Conservation (phyloP, 345 rosid genomes). For the Arabis alpina region DNA sequence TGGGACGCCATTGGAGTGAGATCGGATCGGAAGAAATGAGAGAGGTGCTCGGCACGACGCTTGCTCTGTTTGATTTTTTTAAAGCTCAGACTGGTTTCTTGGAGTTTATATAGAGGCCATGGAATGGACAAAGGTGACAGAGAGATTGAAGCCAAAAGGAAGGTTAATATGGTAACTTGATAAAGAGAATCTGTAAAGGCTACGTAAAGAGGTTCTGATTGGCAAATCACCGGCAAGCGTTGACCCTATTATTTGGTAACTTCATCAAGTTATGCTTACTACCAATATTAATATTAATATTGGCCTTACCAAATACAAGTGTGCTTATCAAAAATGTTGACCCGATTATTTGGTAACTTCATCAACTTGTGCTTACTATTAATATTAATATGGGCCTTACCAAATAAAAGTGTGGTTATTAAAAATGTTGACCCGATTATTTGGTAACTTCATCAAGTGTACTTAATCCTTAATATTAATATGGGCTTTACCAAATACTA, state of each 20-base stretch:
- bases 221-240: constrained; percentile 33
- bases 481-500: too few relatives aligned
- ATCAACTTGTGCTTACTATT: too few relatives aligned
- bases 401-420: too few relatives aligned
- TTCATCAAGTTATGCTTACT: too few relatives aligned
- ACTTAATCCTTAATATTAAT: too few relatives aligned
- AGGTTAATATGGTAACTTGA: not conserved
- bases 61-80: constrained; percentile 6
- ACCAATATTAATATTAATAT: too few relatives aligned
- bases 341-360: too few relatives aligned
- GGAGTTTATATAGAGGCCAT: constrained; percentile 1
- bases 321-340: too few relatives aligned
- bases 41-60: constrained; percentile 18
- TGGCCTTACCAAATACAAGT: too few relatives aligned
- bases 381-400: too few relatives aligned
- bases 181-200: not conserved
- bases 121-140: not conserved
- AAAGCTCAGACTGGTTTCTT: constrained; percentile 15
- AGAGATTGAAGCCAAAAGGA: not conserved
- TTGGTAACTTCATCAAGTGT: too few relatives aligned
- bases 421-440: too few relatives aligned
- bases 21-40: constrained; percentile 21
- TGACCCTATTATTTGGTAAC: constrained; percentile 5
- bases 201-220: constrained; percentile 35
- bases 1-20: constrained; percentile 46